Base-by-base conservation (phyloP, 345 rosid genomes). In the Citrus medica region DNA sequence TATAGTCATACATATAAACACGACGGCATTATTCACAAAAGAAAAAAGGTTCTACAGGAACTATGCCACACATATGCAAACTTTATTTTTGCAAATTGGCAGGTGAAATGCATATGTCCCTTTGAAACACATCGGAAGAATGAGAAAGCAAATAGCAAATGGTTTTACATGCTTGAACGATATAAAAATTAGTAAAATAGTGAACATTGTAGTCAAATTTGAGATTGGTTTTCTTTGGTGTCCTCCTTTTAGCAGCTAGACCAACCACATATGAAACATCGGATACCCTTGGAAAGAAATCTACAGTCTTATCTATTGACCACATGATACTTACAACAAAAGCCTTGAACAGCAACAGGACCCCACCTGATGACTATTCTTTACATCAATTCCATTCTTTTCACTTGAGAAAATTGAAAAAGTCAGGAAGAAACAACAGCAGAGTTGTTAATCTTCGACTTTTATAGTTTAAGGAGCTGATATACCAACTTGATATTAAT, bases 1-100 rank as follows among this genome's bases (percentile, higher is more conserved):
- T 69, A 78, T 81, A 73, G 30, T 37, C 61, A 60, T 32, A 24
- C 22, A 67, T 12, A 71, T 59, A 46, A 60, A 42, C 35, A 71
- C 30, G 53, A 13, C 67, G 30, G 10, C 25, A 40, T 40, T 24
- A 46, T 69, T 69, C 33, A 7, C 21, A 25, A 40, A 78, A 68
- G 21, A 38, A 62, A 53, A 3, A 1, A 3, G 22, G 48, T 7
- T 60, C 66, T 9, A 62, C 72, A 51, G 64, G 76, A 13, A 58
- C 69, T 42, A 3, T 72, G 63, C 32, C 7, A 10, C 14, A 5
- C 19, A 37, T 5, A 68, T 17, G 17, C 17, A 13, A 7, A 73
- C 22, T 72, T 33, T n/a, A n/a, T 16, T 42, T 9, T 60, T 2
- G 6, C 27, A 61, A 74, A 40, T 61, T 42, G 12, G 9, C 32